Evolutionary conservation across 106 monocot species (phyloP), one percentile per base, ranked within the genome.

Genomic region (Dioscorea alata): DNA sequence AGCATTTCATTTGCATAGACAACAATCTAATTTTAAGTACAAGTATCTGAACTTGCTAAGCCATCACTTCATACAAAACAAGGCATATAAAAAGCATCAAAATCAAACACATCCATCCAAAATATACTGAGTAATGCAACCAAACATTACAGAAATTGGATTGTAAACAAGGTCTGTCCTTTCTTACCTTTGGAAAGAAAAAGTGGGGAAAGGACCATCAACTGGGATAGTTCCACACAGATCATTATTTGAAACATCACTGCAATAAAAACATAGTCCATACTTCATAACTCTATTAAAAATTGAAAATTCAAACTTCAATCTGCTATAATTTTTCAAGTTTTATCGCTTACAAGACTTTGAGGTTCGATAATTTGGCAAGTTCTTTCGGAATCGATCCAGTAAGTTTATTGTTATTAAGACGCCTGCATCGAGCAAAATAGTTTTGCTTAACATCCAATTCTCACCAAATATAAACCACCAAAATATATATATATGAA

Each of bases 191-290:
- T 81, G 72, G 53, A 73, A 34, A 7, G 97, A 78, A 75, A 97
- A 92, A 50, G 74, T 82, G 22, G 89, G 57, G 69, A 97, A 97
- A 8, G 97, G 89, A 4, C 97, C 97, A 71, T 87, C 85, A 14
- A 82, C 77, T 10, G 97, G 97, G 68, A 97, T 89, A 17, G 97
- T 92, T 81, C 97, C 97, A 67, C 97, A 97, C 23, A 97, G 84
- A 79, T 97, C 89, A 66, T 97, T 97, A 72, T 79, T 89, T 10
- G 97, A 97, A 52, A 97, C 77, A 78, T 97, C 92, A 71, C 97
- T 97, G 80, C 57, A 64, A 16, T 23, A 74, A 61, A 67, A 10
- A n/a, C 34, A 56, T 20, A 19, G 3, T 21, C 12, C 18, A 48
- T 60, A 67, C 31, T 19, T 14, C 6, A 57, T 67, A 58, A 50